Evolutionary conservation across 352 stramenopile species (phyloP).

Genomic region (Phytophthora tentaculata): DNA sequence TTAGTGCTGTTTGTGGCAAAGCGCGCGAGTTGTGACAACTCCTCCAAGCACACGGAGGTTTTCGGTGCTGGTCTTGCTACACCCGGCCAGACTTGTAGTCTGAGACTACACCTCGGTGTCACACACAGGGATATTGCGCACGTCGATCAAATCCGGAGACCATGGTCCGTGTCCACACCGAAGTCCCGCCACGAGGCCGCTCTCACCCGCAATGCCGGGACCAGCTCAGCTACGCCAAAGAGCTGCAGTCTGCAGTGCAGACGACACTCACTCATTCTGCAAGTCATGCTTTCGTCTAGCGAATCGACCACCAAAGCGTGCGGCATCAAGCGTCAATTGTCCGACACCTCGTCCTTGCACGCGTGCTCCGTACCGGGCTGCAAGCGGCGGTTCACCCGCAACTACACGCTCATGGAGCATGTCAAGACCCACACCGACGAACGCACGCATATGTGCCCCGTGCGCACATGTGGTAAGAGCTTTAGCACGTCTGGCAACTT

Average conservation of each 20-base stretch:
- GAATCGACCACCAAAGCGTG: no score
- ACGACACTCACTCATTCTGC: conserved; percentile 30
- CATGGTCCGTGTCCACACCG: conserved; percentile 16
- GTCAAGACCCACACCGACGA: conserved; percentile 70
- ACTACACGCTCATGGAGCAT: conserved; percentile 67
- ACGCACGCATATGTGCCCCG: conserved; percentile 38
- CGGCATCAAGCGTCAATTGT: conserved; percentile 28
- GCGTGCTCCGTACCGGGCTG: conserved; percentile 36
- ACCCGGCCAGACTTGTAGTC: conserved; percentile 3
- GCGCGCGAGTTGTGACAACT: conserved; percentile 21
- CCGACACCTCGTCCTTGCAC: conserved; percentile 17
- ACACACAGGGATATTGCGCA: conserved; percentile 23
- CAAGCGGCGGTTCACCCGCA: conserved; percentile 54
- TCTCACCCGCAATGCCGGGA: conserved; percentile 19
- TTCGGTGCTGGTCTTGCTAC: conserved; percentile 4
- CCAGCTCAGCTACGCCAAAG: conserved; percentile 5
- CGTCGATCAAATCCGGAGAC: conserved; percentile 24
- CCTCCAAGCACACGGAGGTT: not conserved
- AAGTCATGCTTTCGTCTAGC: no score
- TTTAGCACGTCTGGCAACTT: conserved; percentile 56
- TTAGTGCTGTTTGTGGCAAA: conserved; percentile 20
- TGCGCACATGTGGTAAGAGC: conserved; percentile 40
- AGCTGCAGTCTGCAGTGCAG: no score
- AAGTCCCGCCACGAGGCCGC: conserved; percentile 20
- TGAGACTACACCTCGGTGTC: conserved; percentile 27